phyloP scores from a whole-genome alignment of 176 grass and related monocot genomes.

The Coix lacrymajobi region DNA sequence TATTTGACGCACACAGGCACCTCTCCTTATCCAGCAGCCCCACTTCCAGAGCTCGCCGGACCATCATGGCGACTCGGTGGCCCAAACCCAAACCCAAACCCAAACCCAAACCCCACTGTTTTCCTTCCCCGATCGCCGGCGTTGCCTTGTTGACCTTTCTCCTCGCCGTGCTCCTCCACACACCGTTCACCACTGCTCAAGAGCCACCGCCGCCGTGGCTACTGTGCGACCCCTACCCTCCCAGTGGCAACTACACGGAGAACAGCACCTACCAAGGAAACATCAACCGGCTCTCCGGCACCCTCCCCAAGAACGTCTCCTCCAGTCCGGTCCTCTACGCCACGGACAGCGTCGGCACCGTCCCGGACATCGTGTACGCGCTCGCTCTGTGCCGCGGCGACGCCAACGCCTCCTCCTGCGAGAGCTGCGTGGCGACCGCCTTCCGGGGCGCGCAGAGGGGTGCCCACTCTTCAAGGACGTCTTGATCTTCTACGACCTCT shows the following conservation, averaged over 20 bases:
- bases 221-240: background rate
- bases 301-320: background rate
- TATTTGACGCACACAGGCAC: too few species aligned
- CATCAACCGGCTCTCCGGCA: background rate
- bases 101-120: background rate
- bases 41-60: too few species aligned
- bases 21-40: too few species aligned
- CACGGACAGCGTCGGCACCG: background rate
- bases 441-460: background rate
- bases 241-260: background rate
- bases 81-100: background rate
- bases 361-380: conserved; percentile 29
- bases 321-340: background rate
- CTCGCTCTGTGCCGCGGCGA: conserved; percentile 38
- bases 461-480: conserved; percentile 25
- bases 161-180: background rate
- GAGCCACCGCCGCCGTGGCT: background rate
- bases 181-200: background rate
- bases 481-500: conserved; percentile 15
- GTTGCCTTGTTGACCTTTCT: background rate
- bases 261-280: conserved; percentile 12
- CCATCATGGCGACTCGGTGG: background rate
- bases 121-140: background rate
- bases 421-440: conserved; percentile 5
- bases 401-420: conserved; percentile 18